Conservation (phyloP, 73 alveolate genomes). For the Paramecium biaurelia region DNA sequence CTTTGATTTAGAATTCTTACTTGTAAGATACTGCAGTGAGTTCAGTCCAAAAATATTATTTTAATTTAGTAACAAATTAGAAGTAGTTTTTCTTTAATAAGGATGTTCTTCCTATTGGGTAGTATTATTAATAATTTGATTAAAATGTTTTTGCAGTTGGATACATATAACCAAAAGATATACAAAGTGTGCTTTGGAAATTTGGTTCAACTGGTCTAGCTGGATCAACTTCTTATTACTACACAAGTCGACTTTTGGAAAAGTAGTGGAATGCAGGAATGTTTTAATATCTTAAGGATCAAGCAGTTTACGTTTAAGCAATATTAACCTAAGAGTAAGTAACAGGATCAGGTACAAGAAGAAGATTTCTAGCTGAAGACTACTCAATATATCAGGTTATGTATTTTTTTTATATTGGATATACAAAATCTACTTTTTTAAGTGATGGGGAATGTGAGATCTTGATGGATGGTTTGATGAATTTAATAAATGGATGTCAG, state of each 20-base stretch:
- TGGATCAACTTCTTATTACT: not conserved
- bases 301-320: not conserved
- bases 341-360: not conserved
- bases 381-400: not conserved
- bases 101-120: not conserved
- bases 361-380: not conserved
- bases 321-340: not conserved
- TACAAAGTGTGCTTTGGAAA: not conserved
- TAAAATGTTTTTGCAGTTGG: not conserved
- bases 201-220: not conserved
- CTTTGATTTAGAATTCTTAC: not conserved
- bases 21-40: not conserved
- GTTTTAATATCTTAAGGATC: not conserved
- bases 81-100: not conserved
- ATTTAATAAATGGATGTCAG: not conserved
- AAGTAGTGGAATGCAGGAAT: slow-evolving; percentile 5
- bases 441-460: not conserved
- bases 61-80: not conserved
- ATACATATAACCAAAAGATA: not conserved
- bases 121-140: not conserved
- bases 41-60: not conserved
- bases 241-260: not conserved
- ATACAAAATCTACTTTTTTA: not conserved
- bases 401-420: not conserved
- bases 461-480: not conserved